A percentile compares a stretch with the other conserved stretches of the same genome.
phyloP scores from a whole-genome alignment of 495 filamentous ascomycete genomes.

The Pyronema domesticum region DNA sequence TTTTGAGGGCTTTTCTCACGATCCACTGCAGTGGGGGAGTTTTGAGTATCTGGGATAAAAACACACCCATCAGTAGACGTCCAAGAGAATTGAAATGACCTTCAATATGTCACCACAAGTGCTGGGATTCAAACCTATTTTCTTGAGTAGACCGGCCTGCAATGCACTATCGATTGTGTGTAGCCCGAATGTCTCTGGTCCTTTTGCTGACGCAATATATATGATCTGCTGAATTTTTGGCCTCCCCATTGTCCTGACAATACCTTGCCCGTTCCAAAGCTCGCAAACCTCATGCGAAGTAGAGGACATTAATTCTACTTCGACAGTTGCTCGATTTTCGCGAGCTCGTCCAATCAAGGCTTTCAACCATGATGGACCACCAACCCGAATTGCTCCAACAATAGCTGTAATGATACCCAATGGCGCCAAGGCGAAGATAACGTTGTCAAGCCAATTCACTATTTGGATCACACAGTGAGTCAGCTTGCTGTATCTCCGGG shows the following conservation, averaged over 20 bases:
- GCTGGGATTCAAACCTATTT: background rate
- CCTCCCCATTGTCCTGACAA: conserved; percentile 13
- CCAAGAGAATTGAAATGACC: background rate
- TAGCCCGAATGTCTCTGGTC: background rate
- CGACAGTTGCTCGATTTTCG: conserved; percentile 19
- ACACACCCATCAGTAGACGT: background rate
- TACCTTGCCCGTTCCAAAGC: conserved; percentile 18
- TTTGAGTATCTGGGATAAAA: background rate
- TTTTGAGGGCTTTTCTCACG: background rate
- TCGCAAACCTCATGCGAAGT: conserved; percentile 19
- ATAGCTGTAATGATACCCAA: conserved; percentile 37
- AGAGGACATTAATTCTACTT: conserved; percentile 26
- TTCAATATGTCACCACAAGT: background rate
- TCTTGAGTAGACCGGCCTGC: background rate
- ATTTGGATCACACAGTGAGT: background rate
- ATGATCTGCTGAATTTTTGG: background rate
- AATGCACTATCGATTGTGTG: background rate
- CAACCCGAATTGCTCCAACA: conserved; percentile 25
- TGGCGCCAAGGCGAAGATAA: conserved; percentile 36
- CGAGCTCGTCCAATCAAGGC: conserved; percentile 33
- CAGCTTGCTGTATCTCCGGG: background rate
- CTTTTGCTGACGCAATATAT: background rate
- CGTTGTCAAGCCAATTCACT: conserved; percentile 29
- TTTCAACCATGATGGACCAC: conserved; percentile 32
- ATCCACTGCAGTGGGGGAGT: background rate